A percentile compares a stretch with the other conserved stretches of the same genome.
These are phyloP conservation scores for Phytophthora crassamura DNA, from an alignment of 352 stramenopile species.

Conservation along the genomic window DNA sequence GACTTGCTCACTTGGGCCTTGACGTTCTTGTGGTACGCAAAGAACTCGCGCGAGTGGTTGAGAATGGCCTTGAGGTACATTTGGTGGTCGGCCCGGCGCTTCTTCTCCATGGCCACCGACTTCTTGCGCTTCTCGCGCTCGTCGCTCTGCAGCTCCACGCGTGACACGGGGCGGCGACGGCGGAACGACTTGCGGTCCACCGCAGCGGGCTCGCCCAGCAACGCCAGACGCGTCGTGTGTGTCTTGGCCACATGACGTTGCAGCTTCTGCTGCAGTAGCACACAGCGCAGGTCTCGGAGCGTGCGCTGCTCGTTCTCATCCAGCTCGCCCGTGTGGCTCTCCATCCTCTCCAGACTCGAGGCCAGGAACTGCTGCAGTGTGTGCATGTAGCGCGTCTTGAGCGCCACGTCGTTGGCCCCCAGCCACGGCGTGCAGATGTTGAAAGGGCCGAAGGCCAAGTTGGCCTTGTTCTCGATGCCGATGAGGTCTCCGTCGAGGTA, in stretches of 20 bases:
- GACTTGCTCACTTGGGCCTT: slow-evolving; percentile 77
- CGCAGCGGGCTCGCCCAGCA: slow-evolving; percentile 67
- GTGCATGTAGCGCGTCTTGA: slow-evolving; percentile 79
- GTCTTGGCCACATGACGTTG: slow-evolving; percentile 63
- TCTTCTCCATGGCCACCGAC: slow-evolving; percentile 84
- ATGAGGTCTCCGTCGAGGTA: slow-evolving; percentile 78
- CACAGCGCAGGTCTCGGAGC: slow-evolving; percentile 68
- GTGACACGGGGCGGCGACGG: slow-evolving; percentile 65
- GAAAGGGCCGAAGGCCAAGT: slow-evolving; percentile 61
- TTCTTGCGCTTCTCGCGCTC: slow-evolving; percentile 86
- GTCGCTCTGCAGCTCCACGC: slow-evolving; percentile 69
- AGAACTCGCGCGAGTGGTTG: slow-evolving; percentile 88
- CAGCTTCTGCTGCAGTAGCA: slow-evolving; percentile 79
- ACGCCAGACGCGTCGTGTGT: slow-evolving; percentile 67
- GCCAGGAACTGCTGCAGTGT: slow-evolving; percentile 76
- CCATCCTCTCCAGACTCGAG: slow-evolving; percentile 68
- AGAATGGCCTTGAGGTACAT: slow-evolving; percentile 83
- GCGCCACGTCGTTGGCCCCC: slow-evolving; percentile 70
- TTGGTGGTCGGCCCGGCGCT: slow-evolving; percentile 78
- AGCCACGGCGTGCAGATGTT: slow-evolving; percentile 69
- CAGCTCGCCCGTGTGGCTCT: slow-evolving; percentile 45
- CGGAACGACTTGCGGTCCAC: slow-evolving; percentile 83
- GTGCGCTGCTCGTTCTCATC: slow-evolving; percentile 53
- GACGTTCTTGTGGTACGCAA: slow-evolving; percentile 88
- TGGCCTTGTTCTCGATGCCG: slow-evolving; percentile 59